These are phyloP conservation scores for Podaxis mareebaensis DNA, from an alignment of 768 basidiomycete genomes.

Conservation along the genomic window DNA sequence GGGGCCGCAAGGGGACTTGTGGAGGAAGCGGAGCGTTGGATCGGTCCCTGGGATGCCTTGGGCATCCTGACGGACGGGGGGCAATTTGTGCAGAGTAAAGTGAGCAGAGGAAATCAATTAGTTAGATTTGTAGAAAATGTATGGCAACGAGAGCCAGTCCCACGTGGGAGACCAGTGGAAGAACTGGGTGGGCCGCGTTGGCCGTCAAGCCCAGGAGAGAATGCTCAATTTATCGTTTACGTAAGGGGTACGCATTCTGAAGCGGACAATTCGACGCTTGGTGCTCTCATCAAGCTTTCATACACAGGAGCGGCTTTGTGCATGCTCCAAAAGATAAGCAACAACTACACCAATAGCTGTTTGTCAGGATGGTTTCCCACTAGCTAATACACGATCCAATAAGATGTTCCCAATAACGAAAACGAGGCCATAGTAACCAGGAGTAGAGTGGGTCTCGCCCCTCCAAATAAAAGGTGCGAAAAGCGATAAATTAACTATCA, in stretches of 20 bases:
- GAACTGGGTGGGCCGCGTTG: background rate
- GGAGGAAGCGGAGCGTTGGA: conserved; percentile 26
- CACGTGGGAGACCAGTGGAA: conserved; percentile 9
- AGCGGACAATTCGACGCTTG: background rate
- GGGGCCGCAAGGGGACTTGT: conserved; percentile 27
- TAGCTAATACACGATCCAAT: conserved; percentile 12
- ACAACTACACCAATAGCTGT: background rate
- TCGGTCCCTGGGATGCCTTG: conserved; percentile 17
- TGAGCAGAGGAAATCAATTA: background rate
- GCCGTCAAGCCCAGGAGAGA: background rate
- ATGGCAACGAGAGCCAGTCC: conserved; percentile 4
- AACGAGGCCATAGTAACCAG: background rate
- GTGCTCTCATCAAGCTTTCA: background rate
- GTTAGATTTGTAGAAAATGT: conserved; percentile 7
- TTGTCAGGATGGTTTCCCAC: background rate
- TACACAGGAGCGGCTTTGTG: no score
- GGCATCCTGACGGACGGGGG: conserved; percentile 11
- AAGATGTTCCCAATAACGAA: background rate
- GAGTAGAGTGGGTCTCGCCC: background rate
- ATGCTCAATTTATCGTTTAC: background rate
- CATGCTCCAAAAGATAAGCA: background rate
- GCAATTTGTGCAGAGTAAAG: background rate
- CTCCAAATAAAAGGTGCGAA: conserved; percentile 8
- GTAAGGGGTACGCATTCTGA: background rate
- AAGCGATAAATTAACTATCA: conserved; percentile 25